A percentile compares a stretch with the other conserved stretches of the same genome.
These are phyloP conservation scores for Lactifluus piperatus DNA, from an alignment of 768 basidiomycete species.

Conservation along the genomic window DNA sequence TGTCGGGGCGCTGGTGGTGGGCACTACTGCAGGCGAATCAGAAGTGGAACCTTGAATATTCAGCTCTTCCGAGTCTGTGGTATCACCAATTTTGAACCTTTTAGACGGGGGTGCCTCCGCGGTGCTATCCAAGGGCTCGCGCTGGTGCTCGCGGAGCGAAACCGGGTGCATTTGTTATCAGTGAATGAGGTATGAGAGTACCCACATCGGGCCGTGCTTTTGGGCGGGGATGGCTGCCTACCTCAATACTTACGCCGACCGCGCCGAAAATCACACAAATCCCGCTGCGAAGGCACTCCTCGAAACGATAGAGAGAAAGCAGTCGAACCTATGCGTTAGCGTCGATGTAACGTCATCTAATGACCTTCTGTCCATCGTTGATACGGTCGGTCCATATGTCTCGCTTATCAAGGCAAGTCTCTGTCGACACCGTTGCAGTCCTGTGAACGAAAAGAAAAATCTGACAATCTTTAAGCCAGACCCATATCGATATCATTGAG, in stretches of 20 bases:
- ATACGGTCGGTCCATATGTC: conserved; percentile 79
- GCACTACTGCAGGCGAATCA: conserved; percentile 22
- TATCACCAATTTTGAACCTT: conserved; percentile 29
- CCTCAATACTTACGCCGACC: conserved; percentile 56
- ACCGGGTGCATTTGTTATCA: not conserved
- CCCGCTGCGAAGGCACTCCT: conserved; percentile 74
- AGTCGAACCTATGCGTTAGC: conserved; percentile 88
- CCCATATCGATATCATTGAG: conserved; percentile 92
- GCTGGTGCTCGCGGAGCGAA: conserved; percentile 3
- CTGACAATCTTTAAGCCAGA: conserved; percentile 41
- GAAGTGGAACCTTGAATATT: conserved; percentile 8
- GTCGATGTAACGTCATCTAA: conserved; percentile 82
- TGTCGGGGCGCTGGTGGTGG: not conserved
- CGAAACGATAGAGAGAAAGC: conserved; percentile 76
- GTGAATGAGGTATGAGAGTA: not conserved
- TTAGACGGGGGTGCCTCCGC: conserved; percentile 29
- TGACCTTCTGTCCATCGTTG: conserved; percentile 79
- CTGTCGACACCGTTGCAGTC: no score
- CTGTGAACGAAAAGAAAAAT: conserved; percentile 22
- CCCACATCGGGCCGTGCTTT: not conserved
- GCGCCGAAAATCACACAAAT: conserved; percentile 53
- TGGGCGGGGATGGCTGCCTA: no score
- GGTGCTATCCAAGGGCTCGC: conserved; percentile 23
- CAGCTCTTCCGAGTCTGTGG: not conserved
- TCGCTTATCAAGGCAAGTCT: conserved; percentile 85